These are phyloP conservation scores for Plectosphaerella plurivora DNA, from an alignment of 2,329 filamentous ascomycete species.

Conservation along the genomic window DNA sequence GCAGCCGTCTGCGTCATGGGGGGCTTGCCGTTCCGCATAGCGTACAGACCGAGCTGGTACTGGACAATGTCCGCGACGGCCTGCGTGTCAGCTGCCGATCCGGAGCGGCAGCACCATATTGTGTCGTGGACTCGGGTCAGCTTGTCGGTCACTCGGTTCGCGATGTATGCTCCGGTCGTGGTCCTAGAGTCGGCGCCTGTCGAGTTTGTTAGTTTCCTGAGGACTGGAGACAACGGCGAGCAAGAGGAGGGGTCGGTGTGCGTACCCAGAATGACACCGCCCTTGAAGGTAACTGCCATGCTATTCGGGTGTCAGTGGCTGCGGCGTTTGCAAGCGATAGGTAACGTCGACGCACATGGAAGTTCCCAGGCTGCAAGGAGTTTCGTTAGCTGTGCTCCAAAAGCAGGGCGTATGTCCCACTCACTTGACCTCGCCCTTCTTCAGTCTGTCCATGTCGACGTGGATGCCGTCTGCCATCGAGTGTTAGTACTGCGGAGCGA, in stretches of 20 bases:
- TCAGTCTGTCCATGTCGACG: constrained; percentile 96
- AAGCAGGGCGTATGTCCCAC: constrained; percentile 26
- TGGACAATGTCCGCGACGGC: constrained; percentile 97
- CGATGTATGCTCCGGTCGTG: constrained; percentile 96
- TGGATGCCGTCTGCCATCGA: constrained; percentile 84
- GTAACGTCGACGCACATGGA: constrained; percentile 68
- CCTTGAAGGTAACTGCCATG: constrained; percentile 99
- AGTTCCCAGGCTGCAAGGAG: constrained; percentile 71
- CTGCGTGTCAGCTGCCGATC: constrained; percentile 95
- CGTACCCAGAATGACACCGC: constrained; percentile 87
- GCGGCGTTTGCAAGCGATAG: constrained; percentile 4
- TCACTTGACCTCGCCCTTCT: constrained; percentile 98
- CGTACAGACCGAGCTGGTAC: constrained; percentile 91
- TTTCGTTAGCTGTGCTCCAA: constrained; percentile 20
- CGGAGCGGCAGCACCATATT: constrained; percentile 98
- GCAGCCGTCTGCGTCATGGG: constrained; percentile 95
- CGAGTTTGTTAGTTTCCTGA: constrained; percentile 8
- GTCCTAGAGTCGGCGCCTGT: constrained; percentile 90
- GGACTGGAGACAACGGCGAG: not conserved
- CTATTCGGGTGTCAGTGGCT: constrained; percentile 39
- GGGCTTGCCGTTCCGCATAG: constrained; percentile 80
- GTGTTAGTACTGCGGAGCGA: not conserved
- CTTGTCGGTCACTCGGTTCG: constrained; percentile 98
- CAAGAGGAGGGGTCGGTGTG: not conserved
- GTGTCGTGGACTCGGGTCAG: constrained; percentile 97